These are phyloP conservation scores for Senna tora DNA, from an alignment of 306 rosid genomes.

Conservation along the genomic window DNA sequence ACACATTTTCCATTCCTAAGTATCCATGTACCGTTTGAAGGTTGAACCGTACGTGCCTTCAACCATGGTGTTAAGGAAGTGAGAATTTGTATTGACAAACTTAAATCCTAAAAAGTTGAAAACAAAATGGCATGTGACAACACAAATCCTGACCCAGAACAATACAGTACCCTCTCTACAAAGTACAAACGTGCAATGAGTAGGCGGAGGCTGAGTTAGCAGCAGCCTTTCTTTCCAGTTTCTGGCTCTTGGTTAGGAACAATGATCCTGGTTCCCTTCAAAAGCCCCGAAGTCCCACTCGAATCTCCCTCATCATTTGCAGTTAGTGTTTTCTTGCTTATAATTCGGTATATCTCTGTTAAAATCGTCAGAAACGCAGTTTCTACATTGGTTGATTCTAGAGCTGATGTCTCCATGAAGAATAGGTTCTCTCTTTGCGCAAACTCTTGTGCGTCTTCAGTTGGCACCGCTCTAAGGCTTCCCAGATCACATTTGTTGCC, in stretches of 20 bases:
- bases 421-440: slow-evolving; percentile 92
- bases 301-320: slow-evolving; percentile 48
- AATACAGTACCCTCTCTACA: slow-evolving; percentile 32
- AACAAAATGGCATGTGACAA: neutral
- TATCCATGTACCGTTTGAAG: slow-evolving; percentile 6
- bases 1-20: slow-evolving; percentile 8
- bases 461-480: slow-evolving; percentile 84
- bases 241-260: slow-evolving; percentile 58
- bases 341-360: slow-evolving; percentile 69
- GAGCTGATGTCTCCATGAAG: slow-evolving; percentile 96
- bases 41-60: slow-evolving; percentile 35
- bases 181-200: slow-evolving; percentile 31
- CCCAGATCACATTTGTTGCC: slow-evolving; percentile 89
- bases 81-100: slow-evolving; percentile 43
- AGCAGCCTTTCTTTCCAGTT: slow-evolving; percentile 55
- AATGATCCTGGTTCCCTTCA: slow-evolving; percentile 71
- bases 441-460: slow-evolving; percentile 88
- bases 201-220: slow-evolving; percentile 41
- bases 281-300: slow-evolving; percentile 45
- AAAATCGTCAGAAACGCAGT: slow-evolving; percentile 77
- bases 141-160: slow-evolving; percentile 19
- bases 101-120: slow-evolving; percentile 39
- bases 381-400: slow-evolving; percentile 87
- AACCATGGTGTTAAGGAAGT: slow-evolving; percentile 23
- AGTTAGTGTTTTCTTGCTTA: slow-evolving; percentile 69